Conservation (phyloP, 2,329 filamentous ascomycete genomes). For the Blastomyces percursus region DNA sequence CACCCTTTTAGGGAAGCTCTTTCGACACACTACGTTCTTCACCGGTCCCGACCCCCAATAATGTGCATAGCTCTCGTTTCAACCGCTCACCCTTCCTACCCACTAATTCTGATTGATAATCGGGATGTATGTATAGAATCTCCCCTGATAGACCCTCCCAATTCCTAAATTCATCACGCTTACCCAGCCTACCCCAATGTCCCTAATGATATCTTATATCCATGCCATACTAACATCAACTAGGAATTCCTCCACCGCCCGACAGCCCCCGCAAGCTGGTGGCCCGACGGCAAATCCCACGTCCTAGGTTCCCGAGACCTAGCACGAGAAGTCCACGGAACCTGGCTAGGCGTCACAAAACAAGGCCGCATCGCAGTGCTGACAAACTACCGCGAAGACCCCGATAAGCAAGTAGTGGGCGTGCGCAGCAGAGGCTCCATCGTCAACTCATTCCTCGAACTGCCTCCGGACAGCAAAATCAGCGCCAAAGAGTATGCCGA, state of each 20-base stretch:
- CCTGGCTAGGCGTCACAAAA: constrained; percentile 53
- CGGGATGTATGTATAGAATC: constrained; percentile 46
- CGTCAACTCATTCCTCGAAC: constrained; percentile 48
- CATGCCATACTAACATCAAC: constrained; percentile 1
- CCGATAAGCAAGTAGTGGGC: constrained; percentile 37
- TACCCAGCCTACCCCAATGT: constrained; percentile 4
- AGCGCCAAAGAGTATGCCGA: constrained; percentile 43
- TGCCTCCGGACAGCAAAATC: constrained; percentile 29
- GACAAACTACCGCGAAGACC: constrained; percentile 52
- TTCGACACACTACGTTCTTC: neutral
- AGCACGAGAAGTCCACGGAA: constrained; percentile 48
- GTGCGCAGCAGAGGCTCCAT: constrained; percentile 46
- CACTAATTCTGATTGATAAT: constrained; percentile 66
- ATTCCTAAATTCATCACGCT: neutral
- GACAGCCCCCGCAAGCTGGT: constrained; percentile 49
- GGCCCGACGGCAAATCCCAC: constrained; percentile 44
- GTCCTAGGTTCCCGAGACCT: constrained; percentile 53
- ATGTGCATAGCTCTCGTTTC: constrained; percentile 74
- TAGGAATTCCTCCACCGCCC: constrained; percentile 53
- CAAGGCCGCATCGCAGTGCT: constrained; percentile 51
- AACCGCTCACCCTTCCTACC: constrained; percentile 63
- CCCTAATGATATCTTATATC: neutral
- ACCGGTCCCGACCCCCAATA: neutral
- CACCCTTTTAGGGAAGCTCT: neutral
- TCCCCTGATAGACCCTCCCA: neutral